These are phyloP conservation scores for Davidsoniella australis DNA, from an alignment of 2,329 filamentous ascomycete genomes.

Conservation along the genomic window DNA sequence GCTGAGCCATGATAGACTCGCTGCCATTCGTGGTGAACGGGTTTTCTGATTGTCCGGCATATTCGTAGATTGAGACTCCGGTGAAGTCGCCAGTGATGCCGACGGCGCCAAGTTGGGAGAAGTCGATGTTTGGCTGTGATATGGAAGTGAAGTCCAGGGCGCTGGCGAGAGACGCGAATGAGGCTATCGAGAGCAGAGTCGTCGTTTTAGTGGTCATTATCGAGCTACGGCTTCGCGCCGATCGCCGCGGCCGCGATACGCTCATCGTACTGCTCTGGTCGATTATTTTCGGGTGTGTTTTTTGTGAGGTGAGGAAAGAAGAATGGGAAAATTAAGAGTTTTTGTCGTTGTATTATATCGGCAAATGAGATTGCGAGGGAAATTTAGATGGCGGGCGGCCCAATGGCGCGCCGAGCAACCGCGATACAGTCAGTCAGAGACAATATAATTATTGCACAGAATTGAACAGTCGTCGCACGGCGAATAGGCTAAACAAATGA, in stretches of 20 bases:
- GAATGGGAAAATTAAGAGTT: neutral
- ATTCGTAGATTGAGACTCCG: conserved; percentile 80
- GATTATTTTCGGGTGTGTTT: neutral
- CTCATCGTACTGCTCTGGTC: conserved; percentile 8
- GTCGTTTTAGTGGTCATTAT: conserved; percentile 5
- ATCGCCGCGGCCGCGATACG: conserved; percentile 10
- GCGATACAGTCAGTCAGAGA: neutral
- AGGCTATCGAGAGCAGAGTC: conserved; percentile 9
- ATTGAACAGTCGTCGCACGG: conserved; percentile 11
- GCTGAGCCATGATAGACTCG: conserved; percentile 60
- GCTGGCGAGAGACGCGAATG: conserved; percentile 14
- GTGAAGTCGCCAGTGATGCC: conserved; percentile 80
- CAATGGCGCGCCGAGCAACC: conserved; percentile 8
- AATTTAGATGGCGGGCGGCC: conserved; percentile 11
- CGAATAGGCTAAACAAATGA: conserved; percentile 7
- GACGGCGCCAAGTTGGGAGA: conserved; percentile 62
- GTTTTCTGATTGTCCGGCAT: conserved; percentile 58
- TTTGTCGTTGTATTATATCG: neutral
- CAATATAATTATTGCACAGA: neutral
- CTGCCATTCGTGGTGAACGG: conserved; percentile 56
- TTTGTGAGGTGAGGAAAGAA: neutral
- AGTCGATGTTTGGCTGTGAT: conserved; percentile 57
- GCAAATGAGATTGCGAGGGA: neutral
- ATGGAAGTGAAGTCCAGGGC: conserved; percentile 43
- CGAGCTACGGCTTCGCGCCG: conserved; percentile 2